Conservation (phyloP, 257 asterid genomes). For the Nicotiana attenuata region DNA sequence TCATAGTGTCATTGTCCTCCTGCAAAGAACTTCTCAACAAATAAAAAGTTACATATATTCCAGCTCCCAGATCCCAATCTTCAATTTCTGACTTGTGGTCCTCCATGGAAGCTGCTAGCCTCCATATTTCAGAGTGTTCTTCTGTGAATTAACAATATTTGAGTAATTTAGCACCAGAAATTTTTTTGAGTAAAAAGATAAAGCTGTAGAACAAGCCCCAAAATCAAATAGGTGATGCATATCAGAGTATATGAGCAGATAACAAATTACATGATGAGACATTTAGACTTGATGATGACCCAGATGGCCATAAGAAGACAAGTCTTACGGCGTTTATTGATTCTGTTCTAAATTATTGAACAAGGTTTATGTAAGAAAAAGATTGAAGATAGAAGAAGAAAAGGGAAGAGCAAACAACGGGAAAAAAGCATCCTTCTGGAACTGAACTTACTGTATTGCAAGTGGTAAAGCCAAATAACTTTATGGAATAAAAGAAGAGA, state of each 20-base stretch:
- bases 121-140: constrained; percentile 77
- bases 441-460: background rate
- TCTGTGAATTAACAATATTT: constrained; percentile 43
- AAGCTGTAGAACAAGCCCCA: background rate
- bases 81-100: constrained; percentile 78
- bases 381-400: background rate
- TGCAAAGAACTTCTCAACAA: constrained; percentile 53
- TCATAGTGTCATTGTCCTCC: constrained; percentile 54
- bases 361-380: background rate
- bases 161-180: background rate
- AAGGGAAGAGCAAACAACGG: background rate
- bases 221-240: background rate
- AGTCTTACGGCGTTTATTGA: background rate
- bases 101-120: constrained; percentile 71
- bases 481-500: background rate
- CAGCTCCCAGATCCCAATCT: constrained; percentile 97
- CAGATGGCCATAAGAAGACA: background rate
- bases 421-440: background rate
- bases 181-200: background rate
- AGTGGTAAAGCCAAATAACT: background rate
- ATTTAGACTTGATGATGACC: background rate
- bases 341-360: background rate
- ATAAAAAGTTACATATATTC: constrained; percentile 74
- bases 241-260: background rate
- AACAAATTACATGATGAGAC: background rate